phyloP scores from a whole-genome alignment of 1,284 basidiomycete genomes.

The Cryptococcus wingfieldii region DNA sequence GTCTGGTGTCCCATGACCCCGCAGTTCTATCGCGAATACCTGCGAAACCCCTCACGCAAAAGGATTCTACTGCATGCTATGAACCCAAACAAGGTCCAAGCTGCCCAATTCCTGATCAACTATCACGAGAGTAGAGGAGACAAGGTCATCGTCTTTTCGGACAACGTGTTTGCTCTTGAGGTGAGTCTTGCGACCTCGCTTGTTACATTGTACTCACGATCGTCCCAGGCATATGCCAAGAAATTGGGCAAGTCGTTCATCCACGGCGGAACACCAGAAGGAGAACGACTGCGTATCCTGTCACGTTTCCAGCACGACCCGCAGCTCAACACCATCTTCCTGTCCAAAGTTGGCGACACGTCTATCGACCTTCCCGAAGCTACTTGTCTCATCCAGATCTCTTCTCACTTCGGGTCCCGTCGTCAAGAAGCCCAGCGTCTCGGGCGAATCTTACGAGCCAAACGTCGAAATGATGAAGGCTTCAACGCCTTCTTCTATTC shows the following conservation, averaged over 20 bases:
- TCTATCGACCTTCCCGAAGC: conserved; percentile 99
- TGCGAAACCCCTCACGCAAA: conserved; percentile 71
- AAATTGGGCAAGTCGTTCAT: conserved; percentile 93
- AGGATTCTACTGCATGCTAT: conserved; percentile 97
- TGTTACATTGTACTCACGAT: conserved; percentile 8
- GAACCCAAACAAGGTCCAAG: conserved; percentile 99
- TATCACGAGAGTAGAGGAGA: conserved; percentile 97
- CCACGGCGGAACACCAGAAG: conserved; percentile 92
- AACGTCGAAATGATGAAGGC: conserved; percentile 96
- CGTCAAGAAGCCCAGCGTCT: conserved; percentile 96
- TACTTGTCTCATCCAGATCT: conserved; percentile 98
- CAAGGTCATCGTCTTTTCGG: conserved; percentile 99
- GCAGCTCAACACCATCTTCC: conserved; percentile 94
- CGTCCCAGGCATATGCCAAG: conserved; percentile 81
- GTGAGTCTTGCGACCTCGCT: conserved; percentile 51
- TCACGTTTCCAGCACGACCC: conserved; percentile 96
- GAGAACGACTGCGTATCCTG: conserved; percentile 91
- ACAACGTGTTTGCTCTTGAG: conserved; percentile 96
- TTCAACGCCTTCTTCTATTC: conserved; percentile 99
- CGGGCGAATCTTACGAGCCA: conserved; percentile 94
- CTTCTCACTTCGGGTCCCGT: conserved; percentile 98
- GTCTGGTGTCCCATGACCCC: conserved; percentile 99
- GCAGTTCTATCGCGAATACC: conserved; percentile 98
- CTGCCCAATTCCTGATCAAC: conserved; percentile 97
- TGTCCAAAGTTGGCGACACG: conserved; percentile 99